phyloP scores from a whole-genome alignment of 2,329 filamentous ascomycete species.

The Pezicula carpinea region DNA sequence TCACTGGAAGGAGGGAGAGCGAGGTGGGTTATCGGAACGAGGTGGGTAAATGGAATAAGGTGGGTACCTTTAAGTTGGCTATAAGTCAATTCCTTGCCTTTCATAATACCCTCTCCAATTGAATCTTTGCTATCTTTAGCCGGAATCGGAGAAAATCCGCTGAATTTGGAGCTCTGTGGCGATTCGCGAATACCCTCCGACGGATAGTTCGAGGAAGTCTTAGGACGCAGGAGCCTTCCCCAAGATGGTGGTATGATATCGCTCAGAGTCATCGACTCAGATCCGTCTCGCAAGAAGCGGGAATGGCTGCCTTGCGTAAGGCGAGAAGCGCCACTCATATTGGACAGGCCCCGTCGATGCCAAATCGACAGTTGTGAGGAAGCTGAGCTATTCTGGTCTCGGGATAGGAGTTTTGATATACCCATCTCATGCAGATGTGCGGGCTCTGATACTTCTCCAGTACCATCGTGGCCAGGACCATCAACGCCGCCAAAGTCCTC shows the following conservation, averaged over 20 bases:
- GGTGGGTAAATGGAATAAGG: too few species aligned
- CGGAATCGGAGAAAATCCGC: slow-evolving; percentile 11
- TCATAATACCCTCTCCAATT: not conserved
- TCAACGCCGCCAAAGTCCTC: slow-evolving; percentile 26
- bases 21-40: too few species aligned
- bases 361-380: slow-evolving; percentile 20
- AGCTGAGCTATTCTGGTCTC: slow-evolving; percentile 14
- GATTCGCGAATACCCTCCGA: slow-evolving; percentile 15
- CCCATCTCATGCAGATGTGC: slow-evolving; percentile 26
- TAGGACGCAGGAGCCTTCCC: slow-evolving; percentile 14
- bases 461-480: slow-evolving; percentile 18
- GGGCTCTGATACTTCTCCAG: not conserved
- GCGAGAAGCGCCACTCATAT: slow-evolving; percentile 9
- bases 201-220: slow-evolving; percentile 20
- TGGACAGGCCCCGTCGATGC: slow-evolving; percentile 16
- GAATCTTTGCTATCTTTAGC: slow-evolving; percentile 5
- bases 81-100: too few species aligned
- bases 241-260: slow-evolving; percentile 18
- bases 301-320: slow-evolving; percentile 7
- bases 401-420: slow-evolving; percentile 21
- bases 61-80: too few species aligned
- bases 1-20: too few species aligned
- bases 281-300: slow-evolving; percentile 14
- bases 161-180: slow-evolving; percentile 18
- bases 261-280: slow-evolving; percentile 17